Percentiles rank a stretch among this genome's conserved stretches.
phyloP scores from a whole-genome alignment of 1,139 yeast species.

The Suhomyces taliae region DNA sequence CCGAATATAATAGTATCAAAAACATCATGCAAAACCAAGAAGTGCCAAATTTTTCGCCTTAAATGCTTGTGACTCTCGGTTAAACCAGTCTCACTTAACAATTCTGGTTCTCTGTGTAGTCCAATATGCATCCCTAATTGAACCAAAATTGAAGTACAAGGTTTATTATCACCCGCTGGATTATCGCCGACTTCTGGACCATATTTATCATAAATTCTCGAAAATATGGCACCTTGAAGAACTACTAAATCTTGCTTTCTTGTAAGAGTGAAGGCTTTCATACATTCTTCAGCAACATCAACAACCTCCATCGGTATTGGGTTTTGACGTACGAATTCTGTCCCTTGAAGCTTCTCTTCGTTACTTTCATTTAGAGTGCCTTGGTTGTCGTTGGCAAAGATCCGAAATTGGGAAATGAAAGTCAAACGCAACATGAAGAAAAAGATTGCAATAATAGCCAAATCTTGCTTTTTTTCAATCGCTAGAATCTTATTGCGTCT shows the following conservation, averaged over 20 bases:
- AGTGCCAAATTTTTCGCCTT: conserved; percentile 27
- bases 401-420: conserved; percentile 12
- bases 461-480: conserved; percentile 10
- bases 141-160: conserved; percentile 12
- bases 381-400: background rate
- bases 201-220: conserved; percentile 25
- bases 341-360: background rate
- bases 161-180: conserved; percentile 13
- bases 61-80: conserved; percentile 14
- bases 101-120: conserved; percentile 18
- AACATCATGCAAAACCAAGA: conserved; percentile 22
- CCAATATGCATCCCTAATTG: conserved; percentile 16
- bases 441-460: conserved; percentile 12
- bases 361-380: conserved; percentile 1
- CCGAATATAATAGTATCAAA: conserved; percentile 15
- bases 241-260: conserved; percentile 15
- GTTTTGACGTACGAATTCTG: conserved; percentile 11
- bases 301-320: conserved; percentile 22
- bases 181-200: conserved; percentile 35
- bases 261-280: conserved; percentile 13
- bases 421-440: conserved; percentile 11
- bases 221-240: conserved; percentile 20
- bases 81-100: conserved; percentile 3
- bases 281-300: conserved; percentile 19
- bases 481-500: background rate